These are phyloP conservation scores for Boletus rubescentipes DNA, from an alignment of 768 basidiomycete species.

Conservation along the genomic window DNA sequence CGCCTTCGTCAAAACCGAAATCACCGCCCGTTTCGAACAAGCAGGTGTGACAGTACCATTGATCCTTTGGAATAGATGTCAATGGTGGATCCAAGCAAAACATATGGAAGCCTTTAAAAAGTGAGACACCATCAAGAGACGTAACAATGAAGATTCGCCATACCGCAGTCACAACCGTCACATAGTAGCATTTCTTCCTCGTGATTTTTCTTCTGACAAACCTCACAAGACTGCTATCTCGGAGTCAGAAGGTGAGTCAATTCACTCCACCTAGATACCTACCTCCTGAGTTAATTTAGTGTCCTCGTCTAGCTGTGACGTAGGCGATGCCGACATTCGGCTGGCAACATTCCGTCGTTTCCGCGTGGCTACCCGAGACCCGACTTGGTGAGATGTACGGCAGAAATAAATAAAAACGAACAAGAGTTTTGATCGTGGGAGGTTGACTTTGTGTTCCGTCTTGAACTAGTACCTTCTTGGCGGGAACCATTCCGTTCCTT, in stretches of 20 bases:
- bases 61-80: constrained; percentile 79
- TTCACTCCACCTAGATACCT: constrained; percentile 24
- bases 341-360: constrained; percentile 19
- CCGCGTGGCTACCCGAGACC: constrained; percentile 35
- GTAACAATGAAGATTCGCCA: constrained; percentile 19
- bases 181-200: constrained; percentile 92
- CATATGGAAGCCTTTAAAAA: constrained; percentile 82
- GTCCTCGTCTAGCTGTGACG: constrained; percentile 35
- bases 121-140: constrained; percentile 15
- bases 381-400: constrained; percentile 11
- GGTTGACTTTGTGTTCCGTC: constrained; percentile 52
- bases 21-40: constrained; percentile 90
- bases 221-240: constrained; percentile 80
- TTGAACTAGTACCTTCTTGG: constrained; percentile 39
- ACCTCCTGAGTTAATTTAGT: constrained; percentile 54
- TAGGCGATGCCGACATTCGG: constrained; percentile 26
- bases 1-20: constrained; percentile 97
- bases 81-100: constrained; percentile 95
- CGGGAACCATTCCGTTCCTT: constrained; percentile 52
- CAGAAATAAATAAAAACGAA: constrained; percentile 23
- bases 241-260: constrained; percentile 22
- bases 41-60: constrained; percentile 96
- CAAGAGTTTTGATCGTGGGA: constrained; percentile 50
- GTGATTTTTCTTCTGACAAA: constrained; percentile 86
- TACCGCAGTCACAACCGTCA: constrained; percentile 83